These are phyloP conservation scores for Peronospora destructor DNA, from an alignment of 352 stramenopile genomes.

Conservation along the genomic window DNA sequence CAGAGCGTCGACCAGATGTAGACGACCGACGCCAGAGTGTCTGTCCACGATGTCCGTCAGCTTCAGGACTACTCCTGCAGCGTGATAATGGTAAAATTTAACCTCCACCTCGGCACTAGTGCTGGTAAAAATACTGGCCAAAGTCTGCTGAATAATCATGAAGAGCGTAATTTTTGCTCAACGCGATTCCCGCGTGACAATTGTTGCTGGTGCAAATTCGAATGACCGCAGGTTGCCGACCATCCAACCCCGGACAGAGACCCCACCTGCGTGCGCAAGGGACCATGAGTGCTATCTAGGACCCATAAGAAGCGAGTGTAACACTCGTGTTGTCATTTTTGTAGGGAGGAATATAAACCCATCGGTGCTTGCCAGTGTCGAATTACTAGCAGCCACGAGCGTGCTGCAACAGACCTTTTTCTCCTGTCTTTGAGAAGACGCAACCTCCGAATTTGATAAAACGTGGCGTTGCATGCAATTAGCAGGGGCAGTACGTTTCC, in stretches of 20 bases:
- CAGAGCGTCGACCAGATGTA: too few relatives aligned
- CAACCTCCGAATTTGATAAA: too few relatives aligned
- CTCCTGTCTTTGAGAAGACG: too few relatives aligned
- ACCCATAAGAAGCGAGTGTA: background rate
- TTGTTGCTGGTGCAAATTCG: constrained; percentile 1
- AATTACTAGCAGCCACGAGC: too few relatives aligned
- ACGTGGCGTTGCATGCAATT: too few relatives aligned
- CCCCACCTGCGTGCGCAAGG: background rate
- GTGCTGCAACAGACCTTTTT: too few relatives aligned
- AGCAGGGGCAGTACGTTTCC: too few relatives aligned
- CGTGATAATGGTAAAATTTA: constrained; percentile 8
- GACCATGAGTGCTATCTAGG: background rate
- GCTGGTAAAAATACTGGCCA: constrained; percentile 12
- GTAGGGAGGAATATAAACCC: too few relatives aligned
- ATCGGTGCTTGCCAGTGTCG: too few relatives aligned
- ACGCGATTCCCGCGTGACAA: constrained; percentile 1
- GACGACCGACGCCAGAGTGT: too few relatives aligned
- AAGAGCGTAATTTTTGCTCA: background rate
- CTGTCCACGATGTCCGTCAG: constrained; percentile 16
- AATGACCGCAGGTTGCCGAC: background rate
- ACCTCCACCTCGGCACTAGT: background rate
- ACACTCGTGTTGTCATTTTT: background rate
- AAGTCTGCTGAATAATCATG: constrained; percentile 1
- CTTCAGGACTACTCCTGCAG: constrained; percentile 8
- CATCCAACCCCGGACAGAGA: background rate